Percentiles rank a stretch among this genome's conserved stretches.
Conservation (phyloP, 2,329 filamentous ascomycete genomes). For the Alternaria sp. region DNA sequence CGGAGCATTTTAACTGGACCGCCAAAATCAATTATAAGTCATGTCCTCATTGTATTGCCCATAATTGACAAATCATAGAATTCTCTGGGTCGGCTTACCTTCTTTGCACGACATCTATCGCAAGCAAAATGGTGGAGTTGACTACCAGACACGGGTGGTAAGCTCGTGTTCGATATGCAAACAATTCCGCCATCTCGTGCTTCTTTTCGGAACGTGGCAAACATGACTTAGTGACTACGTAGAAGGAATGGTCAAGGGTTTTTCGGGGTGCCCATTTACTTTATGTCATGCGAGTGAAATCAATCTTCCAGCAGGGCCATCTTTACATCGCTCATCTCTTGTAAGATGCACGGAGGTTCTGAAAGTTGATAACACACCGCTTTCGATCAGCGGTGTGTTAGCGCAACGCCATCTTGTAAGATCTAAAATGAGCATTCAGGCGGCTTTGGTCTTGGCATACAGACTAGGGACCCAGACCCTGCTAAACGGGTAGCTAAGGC, state of each 20-base stretch:
- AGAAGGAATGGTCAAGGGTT: rapidly evolving
- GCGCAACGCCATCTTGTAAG: not conserved
- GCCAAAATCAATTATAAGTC: not conserved
- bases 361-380: not conserved
- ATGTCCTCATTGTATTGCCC: not conserved
- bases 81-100: not conserved
- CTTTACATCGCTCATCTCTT: not conserved
- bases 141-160: not conserved
- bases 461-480: too few relatives aligned
- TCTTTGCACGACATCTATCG: not conserved
- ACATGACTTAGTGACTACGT: not conserved
- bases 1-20: not conserved
- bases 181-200: not conserved
- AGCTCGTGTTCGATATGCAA: not conserved
- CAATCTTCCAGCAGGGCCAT: rapidly evolving
- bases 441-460: too few relatives aligned
- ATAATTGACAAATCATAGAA: not conserved
- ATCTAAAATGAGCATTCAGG: not conserved
- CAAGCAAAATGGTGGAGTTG: not conserved
- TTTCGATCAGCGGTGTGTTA: not conserved
- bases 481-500: too few relatives aligned
- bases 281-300: not conserved
- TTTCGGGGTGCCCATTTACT: rapidly evolving
- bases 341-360: not conserved
- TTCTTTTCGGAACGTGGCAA: slow-evolving; percentile 2